phyloP scores from a whole-genome alignment of 148 eudicot species.

The Tetragonia tetragonoides region DNA sequence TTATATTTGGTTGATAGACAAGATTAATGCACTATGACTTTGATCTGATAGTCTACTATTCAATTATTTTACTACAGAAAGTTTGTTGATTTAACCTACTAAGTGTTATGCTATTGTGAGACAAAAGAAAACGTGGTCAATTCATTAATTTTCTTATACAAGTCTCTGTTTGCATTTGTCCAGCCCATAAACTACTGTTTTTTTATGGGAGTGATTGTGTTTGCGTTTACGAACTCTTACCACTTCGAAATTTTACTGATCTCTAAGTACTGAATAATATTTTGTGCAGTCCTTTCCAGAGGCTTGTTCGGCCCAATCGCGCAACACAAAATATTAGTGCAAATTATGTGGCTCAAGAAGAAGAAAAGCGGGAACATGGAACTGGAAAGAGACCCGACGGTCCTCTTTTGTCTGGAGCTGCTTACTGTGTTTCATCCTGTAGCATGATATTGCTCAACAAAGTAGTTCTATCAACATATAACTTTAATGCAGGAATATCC shows the following conservation, averaged over 20 bases:
- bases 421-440: slow-evolving; percentile 82
- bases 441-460: slow-evolving; percentile 89
- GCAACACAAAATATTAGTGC: slow-evolving; percentile 24
- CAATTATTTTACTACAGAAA: neutral
- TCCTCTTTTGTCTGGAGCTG: slow-evolving; percentile 73
- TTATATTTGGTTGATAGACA: neutral
- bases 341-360: slow-evolving; percentile 25
- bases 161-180: neutral
- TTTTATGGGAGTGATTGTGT: neutral
- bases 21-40: neutral
- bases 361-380: slow-evolving; percentile 49
- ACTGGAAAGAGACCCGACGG: slow-evolving; percentile 43
- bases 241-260: neutral
- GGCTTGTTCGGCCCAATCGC: slow-evolving; percentile 43
- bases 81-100: neutral
- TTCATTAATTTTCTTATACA: neutral
- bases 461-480: slow-evolving; percentile 69
- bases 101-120: neutral
- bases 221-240: neutral
- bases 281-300: slow-evolving; percentile 28
- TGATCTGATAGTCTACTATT: neutral
- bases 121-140: no score
- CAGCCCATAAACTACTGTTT: neutral
- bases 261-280: slow-evolving; percentile 22
- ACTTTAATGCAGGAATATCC: slow-evolving; percentile 80